Evolutionary conservation across 75 land plant species (phyloP), one percentile per base, ranked within the genome.

Genomic region (Selaginella tamariscina): DNA sequence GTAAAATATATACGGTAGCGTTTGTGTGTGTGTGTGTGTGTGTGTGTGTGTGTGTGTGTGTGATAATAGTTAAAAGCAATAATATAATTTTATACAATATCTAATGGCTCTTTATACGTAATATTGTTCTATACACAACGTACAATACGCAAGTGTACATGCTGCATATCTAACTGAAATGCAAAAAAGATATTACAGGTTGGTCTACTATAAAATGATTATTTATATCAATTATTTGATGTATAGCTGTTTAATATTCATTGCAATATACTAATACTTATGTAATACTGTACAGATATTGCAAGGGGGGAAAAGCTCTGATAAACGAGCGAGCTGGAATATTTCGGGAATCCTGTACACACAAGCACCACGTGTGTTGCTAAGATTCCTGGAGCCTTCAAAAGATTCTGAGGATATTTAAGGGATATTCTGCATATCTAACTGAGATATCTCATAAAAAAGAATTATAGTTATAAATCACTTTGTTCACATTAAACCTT

Each of bases 391-490:
- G 56, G 99, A 95, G 55, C 81, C 97, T 23, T 95, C 79, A 66
- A 85, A 70, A 2, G 87, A 81, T 44, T 95, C 91, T 70, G 69
- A 67, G 75, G 99, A 95, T 81, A 26, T 59, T n/a, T 21, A n/a
- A 21, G 8, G 27, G 57, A 24, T 13, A 0, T 70, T 54, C 92
- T 90, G 99, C 71, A 90, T 95, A 71, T 91, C 87, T 69, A 90
- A 95, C 86, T 96, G 99, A 15, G 90, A 96, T 54, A 96, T 90
- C 73, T 95, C 90, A 59, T 95, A 96, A 65, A 95, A 96, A 73
- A 84, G 87, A 92, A 96, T 96, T 26, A 95, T 88, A 72, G 93
- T 95, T 49, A 85, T 95, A 1, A 90, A 72, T 70, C 91, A 95
- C 62, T 78, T 95, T 54, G 82, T 95, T 69, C 77, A 96, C 56